Conservation (phyloP, 2,329 filamentous ascomycete genomes). For the Fusarium sp. region DNA sequence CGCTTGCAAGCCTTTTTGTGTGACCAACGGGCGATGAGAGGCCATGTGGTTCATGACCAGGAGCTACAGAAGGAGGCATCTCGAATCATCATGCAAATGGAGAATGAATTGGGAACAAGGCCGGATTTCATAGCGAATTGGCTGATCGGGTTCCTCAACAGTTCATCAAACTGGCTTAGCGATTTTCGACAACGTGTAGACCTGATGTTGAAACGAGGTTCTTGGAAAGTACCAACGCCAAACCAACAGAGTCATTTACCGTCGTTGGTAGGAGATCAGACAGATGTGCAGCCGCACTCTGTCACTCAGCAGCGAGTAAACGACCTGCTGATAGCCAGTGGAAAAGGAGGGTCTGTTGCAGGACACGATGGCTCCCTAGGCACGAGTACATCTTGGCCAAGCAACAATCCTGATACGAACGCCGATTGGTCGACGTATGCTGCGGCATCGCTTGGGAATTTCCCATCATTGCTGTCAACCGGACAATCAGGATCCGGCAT, state of each 20-base stretch:
- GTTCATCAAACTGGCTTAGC: constrained; percentile 25
- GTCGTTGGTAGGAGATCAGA: background rate
- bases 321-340: background rate
- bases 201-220: background rate
- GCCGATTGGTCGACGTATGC: too few relatives aligned
- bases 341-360: constrained; percentile 1
- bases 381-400: background rate
- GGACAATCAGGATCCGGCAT: constrained; percentile 8
- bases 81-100: constrained; percentile 29
- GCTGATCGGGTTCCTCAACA: constrained; percentile 18
- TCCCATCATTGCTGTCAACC: constrained; percentile 11
- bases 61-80: constrained; percentile 32
- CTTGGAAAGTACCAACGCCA: background rate
- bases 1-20: constrained; percentile 26
- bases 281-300: background rate
- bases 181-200: constrained; percentile 26
- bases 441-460: background rate
- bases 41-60: background rate
- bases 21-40: background rate
- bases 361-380: background rate
- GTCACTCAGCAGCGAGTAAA: background rate
- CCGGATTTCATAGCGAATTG: constrained; percentile 39
- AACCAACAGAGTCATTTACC: background rate
- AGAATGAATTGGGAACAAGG: constrained; percentile 29
- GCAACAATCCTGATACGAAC: background rate